Conservation (phyloP, 2,329 filamentous ascomycete genomes). For the Epichloe uncinata region DNA sequence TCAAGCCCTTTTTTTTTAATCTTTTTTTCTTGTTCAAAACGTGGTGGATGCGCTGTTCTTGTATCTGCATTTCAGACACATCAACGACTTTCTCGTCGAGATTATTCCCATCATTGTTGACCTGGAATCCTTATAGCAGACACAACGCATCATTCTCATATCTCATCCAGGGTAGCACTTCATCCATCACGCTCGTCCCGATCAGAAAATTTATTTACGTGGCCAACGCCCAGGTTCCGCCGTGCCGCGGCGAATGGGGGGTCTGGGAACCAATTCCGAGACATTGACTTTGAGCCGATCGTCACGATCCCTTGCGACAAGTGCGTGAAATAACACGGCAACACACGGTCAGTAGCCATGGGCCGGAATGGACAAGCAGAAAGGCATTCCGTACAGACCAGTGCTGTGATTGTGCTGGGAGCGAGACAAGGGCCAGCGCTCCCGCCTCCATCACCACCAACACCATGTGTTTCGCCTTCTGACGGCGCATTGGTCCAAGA, state of each 20-base stretch:
- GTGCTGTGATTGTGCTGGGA: conserved; percentile 34
- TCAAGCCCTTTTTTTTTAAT: not conserved
- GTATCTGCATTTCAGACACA: not conserved
- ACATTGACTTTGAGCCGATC: not conserved
- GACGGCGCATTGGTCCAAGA: conserved; percentile 21
- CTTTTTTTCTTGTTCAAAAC: not conserved
- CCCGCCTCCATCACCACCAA: conserved; percentile 38
- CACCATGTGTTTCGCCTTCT: conserved; percentile 26
- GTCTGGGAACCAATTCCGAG: not conserved
- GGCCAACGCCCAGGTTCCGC: too few species aligned
- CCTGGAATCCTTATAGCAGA: not conserved
- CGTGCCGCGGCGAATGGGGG: not conserved
- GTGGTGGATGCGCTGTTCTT: not conserved
- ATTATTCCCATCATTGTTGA: not conserved
- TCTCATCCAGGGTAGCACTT: not conserved
- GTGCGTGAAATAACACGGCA: too few species aligned
- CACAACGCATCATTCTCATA: not conserved
- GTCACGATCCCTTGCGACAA: too few species aligned
- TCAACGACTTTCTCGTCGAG: not conserved
- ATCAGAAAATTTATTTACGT: not conserved
- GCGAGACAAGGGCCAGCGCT: conserved; percentile 23
- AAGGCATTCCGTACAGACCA: conserved; percentile 35
- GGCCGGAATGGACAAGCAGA: conserved; percentile 12
- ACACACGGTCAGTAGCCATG: conserved; percentile 3
- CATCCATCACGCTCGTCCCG: not conserved